Conservation (phyloP, 305 asterid genomes). For the Solanum hybrid region DNA sequence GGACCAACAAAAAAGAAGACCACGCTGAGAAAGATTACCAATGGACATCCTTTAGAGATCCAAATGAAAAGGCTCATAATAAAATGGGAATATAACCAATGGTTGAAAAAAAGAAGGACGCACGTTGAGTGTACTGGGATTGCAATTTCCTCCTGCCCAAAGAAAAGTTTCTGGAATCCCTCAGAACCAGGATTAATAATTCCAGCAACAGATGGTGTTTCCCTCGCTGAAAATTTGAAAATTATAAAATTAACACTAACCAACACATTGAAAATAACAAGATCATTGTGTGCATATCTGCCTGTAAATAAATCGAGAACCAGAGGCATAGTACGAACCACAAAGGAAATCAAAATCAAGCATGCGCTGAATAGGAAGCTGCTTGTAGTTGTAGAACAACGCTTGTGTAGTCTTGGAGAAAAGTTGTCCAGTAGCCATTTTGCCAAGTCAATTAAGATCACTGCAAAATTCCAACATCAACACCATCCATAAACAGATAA, state of each 20-base stretch:
- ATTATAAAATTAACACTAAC: not conserved
- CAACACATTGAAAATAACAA: not conserved
- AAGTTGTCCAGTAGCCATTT: slow-evolving; percentile 92
- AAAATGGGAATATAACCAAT: not conserved
- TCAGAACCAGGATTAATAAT: slow-evolving; percentile 97
- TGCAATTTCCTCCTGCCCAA: slow-evolving; percentile 92
- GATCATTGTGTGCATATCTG: not conserved
- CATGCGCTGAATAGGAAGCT: slow-evolving; percentile 94
- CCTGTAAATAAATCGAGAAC: not conserved
- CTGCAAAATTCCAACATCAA: slow-evolving; percentile 22
- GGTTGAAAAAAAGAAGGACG: slow-evolving; percentile 1
- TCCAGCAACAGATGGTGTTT: slow-evolving; percentile 97
- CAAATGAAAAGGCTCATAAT: slow-evolving; percentile 3
- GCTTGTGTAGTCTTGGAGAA: slow-evolving; percentile 94
- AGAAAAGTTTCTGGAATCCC: slow-evolving; percentile 97
- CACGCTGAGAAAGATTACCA: not conserved
- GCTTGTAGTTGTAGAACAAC: slow-evolving; percentile 89
- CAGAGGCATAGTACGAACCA: slow-evolving; percentile 30
- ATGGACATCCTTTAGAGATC: slow-evolving; percentile 1
- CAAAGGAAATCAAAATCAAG: slow-evolving; percentile 98
- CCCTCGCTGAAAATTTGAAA: slow-evolving; percentile 49
- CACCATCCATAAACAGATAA: not conserved
- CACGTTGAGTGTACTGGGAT: slow-evolving; percentile 75
- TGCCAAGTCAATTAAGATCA: slow-evolving; percentile 23
- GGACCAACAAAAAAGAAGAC: not conserved